A percentile compares a stretch with the other conserved stretches of the same genome.
These are phyloP conservation scores for Bryum argenteum DNA, from an alignment of 225 moss, liverwort and hornwort genomes.

Conservation along the genomic window DNA sequence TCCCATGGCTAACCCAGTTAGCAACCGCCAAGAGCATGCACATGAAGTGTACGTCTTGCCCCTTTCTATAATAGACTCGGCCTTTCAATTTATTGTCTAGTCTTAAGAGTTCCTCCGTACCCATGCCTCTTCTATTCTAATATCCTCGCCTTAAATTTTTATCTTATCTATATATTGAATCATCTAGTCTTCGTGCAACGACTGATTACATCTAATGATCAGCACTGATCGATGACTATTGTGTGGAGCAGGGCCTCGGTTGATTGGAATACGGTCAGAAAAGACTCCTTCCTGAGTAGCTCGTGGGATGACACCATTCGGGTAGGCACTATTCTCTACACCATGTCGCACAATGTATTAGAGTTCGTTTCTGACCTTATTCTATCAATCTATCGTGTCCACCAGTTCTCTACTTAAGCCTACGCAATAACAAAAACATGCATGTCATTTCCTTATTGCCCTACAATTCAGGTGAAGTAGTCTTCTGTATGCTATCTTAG, in stretches of 20 bases:
- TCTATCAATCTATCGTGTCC: neutral
- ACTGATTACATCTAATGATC: constrained; percentile 6
- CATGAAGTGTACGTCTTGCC: constrained; percentile 78
- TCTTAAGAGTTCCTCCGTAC: neutral
- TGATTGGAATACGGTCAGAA: constrained; percentile 93
- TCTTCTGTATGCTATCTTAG: constrained; percentile 5
- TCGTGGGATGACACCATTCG: constrained; percentile 99
- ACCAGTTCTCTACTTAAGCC: neutral
- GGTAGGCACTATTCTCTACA: constrained; percentile 41
- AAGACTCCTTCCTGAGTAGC: constrained; percentile 93
- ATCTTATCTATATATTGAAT: constrained; percentile 8
- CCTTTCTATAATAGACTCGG: constrained; percentile 17
- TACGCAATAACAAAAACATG: constrained; percentile 5
- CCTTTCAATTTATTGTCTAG: constrained; percentile 16
- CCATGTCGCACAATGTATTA: neutral
- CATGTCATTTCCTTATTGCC: constrained; percentile 17
- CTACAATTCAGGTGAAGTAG: constrained; percentile 1
- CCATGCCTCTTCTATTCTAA: neutral
- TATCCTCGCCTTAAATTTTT: neutral
- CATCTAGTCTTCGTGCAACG: constrained; percentile 14
- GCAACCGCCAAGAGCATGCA: constrained; percentile 80
- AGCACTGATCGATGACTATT: constrained; percentile 33
- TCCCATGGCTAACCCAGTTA: constrained; percentile 88
- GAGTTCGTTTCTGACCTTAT: constrained; percentile 2
- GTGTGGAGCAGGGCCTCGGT: constrained; percentile 72